Conservation (phyloP, 2,329 filamentous ascomycete genomes). For the Phyllosticta citriasiana region DNA sequence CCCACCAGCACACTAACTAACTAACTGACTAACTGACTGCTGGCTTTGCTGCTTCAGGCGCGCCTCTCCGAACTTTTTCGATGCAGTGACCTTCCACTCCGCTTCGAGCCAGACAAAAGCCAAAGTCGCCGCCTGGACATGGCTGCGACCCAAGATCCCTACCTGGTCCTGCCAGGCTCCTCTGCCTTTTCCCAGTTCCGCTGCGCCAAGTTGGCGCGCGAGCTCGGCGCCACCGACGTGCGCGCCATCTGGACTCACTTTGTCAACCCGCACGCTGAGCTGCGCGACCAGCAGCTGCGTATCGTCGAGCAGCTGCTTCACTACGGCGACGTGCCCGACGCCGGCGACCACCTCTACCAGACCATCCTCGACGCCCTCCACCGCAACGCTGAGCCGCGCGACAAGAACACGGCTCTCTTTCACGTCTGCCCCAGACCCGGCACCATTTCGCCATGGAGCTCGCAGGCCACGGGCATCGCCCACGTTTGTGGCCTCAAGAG, state of each 20-base stretch:
- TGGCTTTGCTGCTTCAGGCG: slow-evolving; percentile 8
- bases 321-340: slow-evolving; percentile 46
- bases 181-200: slow-evolving; percentile 46
- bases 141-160: slow-evolving; percentile 20
- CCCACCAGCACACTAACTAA: not conserved
- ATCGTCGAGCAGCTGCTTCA: slow-evolving; percentile 50
- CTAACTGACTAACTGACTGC: not conserved
- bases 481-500: slow-evolving; percentile 76
- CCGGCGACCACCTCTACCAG: slow-evolving; percentile 33
- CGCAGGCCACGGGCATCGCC: slow-evolving; percentile 87
- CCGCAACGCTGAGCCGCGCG: slow-evolving; percentile 40
- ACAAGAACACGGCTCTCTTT: slow-evolving; percentile 47
- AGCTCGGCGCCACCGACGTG: slow-evolving; percentile 37
- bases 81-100: slow-evolving; percentile 7
- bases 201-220: slow-evolving; percentile 34
- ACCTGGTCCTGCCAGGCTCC: slow-evolving; percentile 40
- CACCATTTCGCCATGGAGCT: slow-evolving; percentile 92
- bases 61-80: slow-evolving; percentile 10
- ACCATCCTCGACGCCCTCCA: slow-evolving; percentile 36
- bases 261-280: slow-evolving; percentile 32
- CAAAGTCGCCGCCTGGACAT: slow-evolving; percentile 11
- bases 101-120: not conserved
- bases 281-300: slow-evolving; percentile 36
- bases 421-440: slow-evolving; percentile 71
- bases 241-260: slow-evolving; percentile 44